phyloP scores from a whole-genome alignment of 1,284 basidiomycete species.

The Mycosarcoma mackinlayi region DNA sequence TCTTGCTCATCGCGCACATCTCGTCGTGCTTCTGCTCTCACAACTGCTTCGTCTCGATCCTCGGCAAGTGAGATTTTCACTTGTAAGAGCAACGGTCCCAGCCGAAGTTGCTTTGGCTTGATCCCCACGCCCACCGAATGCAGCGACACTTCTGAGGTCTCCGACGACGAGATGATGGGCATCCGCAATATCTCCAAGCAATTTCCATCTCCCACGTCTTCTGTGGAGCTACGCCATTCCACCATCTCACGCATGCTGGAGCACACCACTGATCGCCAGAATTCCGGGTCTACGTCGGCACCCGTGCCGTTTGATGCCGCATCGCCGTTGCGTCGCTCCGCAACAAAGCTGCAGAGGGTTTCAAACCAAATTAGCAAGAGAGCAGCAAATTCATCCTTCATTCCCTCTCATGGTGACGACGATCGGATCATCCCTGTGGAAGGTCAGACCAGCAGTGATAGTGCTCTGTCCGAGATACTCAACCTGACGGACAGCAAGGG shows the following conservation, averaged over 20 bases:
- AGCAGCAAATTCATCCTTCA: not conserved
- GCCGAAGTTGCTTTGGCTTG: slow-evolving; percentile 1
- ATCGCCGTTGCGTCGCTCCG: not conserved
- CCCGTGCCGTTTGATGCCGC: not conserved
- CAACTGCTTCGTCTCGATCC: slow-evolving; percentile 16
- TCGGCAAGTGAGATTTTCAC: slow-evolving; percentile 9
- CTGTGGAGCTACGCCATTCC: not conserved
- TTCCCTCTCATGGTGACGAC: not conserved
- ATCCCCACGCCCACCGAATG: slow-evolving; percentile 2
- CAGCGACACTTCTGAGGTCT: slow-evolving; percentile 11
- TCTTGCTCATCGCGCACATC: slow-evolving; percentile 14
- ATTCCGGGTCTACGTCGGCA: not conserved
- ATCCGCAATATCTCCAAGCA: slow-evolving; percentile 28
- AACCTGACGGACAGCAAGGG: slow-evolving; percentile 23
- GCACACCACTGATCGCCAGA: slow-evolving; percentile 2
- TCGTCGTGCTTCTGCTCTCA: slow-evolving; percentile 15
- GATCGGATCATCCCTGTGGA: not conserved
- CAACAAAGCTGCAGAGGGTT: not conserved
- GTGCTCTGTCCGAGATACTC: slow-evolving; percentile 35
- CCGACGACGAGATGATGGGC: slow-evolving; percentile 27
- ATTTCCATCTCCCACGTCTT: slow-evolving; percentile 24
- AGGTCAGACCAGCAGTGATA: slow-evolving; percentile 26
- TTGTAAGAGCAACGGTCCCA: slow-evolving; percentile 1
- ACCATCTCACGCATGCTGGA: not conserved
- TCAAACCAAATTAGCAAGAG: slow-evolving; percentile 5